A percentile compares a stretch with the other conserved stretches of the same genome.
phyloP scores from a whole-genome alignment of 169 alveolate species.

The Babesia bovis region DNA sequence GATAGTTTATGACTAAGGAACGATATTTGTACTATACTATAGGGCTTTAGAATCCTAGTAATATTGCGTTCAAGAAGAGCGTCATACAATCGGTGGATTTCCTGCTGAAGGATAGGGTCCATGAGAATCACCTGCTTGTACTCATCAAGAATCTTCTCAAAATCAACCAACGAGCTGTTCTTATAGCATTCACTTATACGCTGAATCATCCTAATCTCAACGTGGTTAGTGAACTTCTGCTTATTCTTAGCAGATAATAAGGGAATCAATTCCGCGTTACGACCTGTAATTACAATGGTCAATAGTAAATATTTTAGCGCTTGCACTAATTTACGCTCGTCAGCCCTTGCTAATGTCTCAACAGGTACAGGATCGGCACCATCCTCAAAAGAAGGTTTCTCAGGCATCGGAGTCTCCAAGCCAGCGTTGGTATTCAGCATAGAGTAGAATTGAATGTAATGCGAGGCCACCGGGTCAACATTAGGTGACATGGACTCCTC shows the following conservation, averaged over 20 bases:
- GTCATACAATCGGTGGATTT: constrained; percentile 84
- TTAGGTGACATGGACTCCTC: not conserved
- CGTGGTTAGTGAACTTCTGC: constrained; percentile 80
- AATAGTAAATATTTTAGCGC: constrained; percentile 88
- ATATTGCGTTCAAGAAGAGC: constrained; percentile 87
- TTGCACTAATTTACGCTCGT: constrained; percentile 80
- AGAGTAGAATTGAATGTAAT: constrained; percentile 65
- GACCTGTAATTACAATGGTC: constrained; percentile 88
- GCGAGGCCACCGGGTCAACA: constrained; percentile 44
- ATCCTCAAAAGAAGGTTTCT: constrained; percentile 23
- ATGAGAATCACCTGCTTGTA: constrained; percentile 77
- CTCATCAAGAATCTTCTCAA: constrained; percentile 83
- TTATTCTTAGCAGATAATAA: constrained; percentile 80
- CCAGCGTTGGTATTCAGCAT: constrained; percentile 38
- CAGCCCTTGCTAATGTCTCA: constrained; percentile 64
- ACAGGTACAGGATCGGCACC: constrained; percentile 39
- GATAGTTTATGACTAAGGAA: constrained; percentile 83
- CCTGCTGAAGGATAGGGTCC: constrained; percentile 85
- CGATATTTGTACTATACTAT: constrained; percentile 87
- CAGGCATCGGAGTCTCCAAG: not conserved
- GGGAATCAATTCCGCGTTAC: constrained; percentile 75
- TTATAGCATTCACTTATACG: constrained; percentile 85
- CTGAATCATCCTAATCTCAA: constrained; percentile 86
- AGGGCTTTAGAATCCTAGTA: constrained; percentile 86
- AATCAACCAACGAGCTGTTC: constrained; percentile 84